Conservation (phyloP, 2,329 filamentous ascomycete genomes). For the Juglanconis juglandina region DNA sequence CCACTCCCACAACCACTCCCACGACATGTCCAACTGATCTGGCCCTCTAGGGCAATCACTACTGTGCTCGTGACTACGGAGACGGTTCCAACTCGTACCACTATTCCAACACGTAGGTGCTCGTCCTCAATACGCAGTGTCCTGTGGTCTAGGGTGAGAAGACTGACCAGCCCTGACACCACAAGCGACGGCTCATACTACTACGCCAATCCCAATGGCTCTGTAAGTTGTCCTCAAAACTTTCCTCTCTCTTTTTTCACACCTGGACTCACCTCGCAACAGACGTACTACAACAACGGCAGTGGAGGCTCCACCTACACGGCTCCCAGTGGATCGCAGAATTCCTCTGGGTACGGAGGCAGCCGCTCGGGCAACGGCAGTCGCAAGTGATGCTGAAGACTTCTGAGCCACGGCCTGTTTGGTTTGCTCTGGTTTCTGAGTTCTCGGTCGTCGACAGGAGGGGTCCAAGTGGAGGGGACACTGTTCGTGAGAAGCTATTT, state of each 20-base stretch:
- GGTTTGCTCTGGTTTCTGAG: no score
- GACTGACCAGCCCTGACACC: not conserved
- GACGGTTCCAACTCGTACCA: constrained; percentile 57
- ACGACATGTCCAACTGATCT: not conserved
- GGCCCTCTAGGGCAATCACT: constrained; percentile 59
- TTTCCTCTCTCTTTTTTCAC: no score
- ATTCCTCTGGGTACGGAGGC: constrained; percentile 23
- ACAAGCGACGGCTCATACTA: constrained; percentile 65
- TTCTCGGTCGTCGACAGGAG: not conserved
- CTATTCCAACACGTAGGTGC: constrained; percentile 60
- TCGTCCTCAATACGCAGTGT: not conserved
- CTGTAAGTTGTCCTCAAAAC: constrained; percentile 23
- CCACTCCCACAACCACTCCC: not conserved
- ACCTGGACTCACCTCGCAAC: no score
- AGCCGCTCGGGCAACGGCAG: constrained; percentile 1
- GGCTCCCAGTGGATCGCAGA: constrained; percentile 41
- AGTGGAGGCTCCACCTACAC: constrained; percentile 59
- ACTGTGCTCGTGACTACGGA: constrained; percentile 62
- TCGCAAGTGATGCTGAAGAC: constrained; percentile 1
- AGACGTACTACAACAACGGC: constrained; percentile 63
- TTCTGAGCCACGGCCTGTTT: not conserved
- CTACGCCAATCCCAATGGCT: constrained; percentile 67
- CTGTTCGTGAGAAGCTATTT: no score
- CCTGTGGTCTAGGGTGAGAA: no score
- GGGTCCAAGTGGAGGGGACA: no score